Conservation (phyloP, 1,139 yeast species). For the Lodderomyces pseudojiufengensis region DNA sequence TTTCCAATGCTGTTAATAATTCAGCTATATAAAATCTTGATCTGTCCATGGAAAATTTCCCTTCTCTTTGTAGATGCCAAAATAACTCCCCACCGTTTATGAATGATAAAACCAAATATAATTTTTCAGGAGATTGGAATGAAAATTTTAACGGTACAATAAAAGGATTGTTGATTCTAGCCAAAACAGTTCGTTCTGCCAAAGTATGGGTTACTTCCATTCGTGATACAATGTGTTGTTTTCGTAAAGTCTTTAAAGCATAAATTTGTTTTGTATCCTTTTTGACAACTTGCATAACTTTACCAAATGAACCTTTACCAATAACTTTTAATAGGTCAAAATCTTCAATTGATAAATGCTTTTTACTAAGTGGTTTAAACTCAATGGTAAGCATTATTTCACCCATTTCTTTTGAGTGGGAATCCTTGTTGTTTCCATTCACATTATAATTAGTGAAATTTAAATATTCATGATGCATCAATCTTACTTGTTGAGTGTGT, state of each 20-base stretch:
- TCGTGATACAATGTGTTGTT: slow-evolving; percentile 89
- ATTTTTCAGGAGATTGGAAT: slow-evolving; percentile 92
- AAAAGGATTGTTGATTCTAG: slow-evolving; percentile 92
- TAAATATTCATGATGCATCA: slow-evolving; percentile 46
- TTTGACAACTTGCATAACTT: slow-evolving; percentile 97
- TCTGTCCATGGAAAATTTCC: slow-evolving; percentile 83
- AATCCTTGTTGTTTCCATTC: slow-evolving; percentile 11
- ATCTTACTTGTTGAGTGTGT: slow-evolving; percentile 36
- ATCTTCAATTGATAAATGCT: slow-evolving; percentile 80
- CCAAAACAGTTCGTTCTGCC: slow-evolving; percentile 93
- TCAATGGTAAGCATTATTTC: slow-evolving; percentile 68
- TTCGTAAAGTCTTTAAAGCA: slow-evolving; percentile 89
- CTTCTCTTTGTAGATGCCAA: slow-evolving; percentile 89
- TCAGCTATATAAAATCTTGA: slow-evolving; percentile 94
- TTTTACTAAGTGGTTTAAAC: slow-evolving; percentile 65
- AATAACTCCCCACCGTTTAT: slow-evolving; percentile 97
- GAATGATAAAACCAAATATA: slow-evolving; percentile 85
- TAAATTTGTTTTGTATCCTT: slow-evolving; percentile 92
- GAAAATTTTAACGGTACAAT: slow-evolving; percentile 96
- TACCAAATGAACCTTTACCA: slow-evolving; percentile 97
- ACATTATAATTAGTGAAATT: slow-evolving; percentile 32
- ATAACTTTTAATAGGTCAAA: slow-evolving; percentile 90
- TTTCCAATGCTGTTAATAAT: slow-evolving; percentile 85
- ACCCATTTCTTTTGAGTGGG: slow-evolving; percentile 30
- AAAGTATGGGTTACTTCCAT: slow-evolving; percentile 94